Evolutionary conservation across 2,329 filamentous ascomycete species (phyloP), one percentile per base, ranked within the genome.

Genomic region (Proliferodiscus dingleyae): DNA sequence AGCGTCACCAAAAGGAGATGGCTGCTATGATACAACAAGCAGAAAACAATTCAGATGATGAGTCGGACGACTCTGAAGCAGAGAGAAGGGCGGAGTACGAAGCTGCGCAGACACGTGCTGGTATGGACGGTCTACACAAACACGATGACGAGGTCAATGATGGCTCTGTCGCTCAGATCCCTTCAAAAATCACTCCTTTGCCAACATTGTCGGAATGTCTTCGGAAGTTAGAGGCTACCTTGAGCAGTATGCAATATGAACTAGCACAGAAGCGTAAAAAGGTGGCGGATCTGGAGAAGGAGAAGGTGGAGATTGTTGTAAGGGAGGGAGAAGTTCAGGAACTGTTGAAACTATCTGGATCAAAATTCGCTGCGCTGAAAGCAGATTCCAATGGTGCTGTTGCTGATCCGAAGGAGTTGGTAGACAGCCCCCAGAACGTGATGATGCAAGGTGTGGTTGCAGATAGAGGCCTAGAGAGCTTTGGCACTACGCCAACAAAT

Each of bases 41-140:
- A 2, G 87, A 95, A 63, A 81, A 77, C 1, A 71, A 72, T 28
- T 75, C 76, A 7, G 78, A 77, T 2, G 80, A 80, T 6, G 81
- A 75, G 5, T 81, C 76, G 1, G 78, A 78, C n/a, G 87, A 91
- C 44, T 83, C 80, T 18, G 80, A 83, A 36, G 81, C 80, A 0
- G 81, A 84, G 61, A 77, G 85, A 13, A 81, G 83, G 46, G 87
- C 85, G 2, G 90, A 88, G 0, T 97, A 95, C 67, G 90, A 95
- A 65, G 80, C 82, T 9, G 84, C 87, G 4, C 91, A 97, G 68
- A 90, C 87, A 7, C 78, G 85, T 16, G 86, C 87, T 3, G 91
- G 89, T n/a, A 85, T 93, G 69, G 90, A 91, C 58, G 85, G 82
- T 0, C 60, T 85, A 18, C 68, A 72, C 59, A 74, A 72, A 58